Base-by-base conservation (phyloP, 306 rosid genomes). In the Glycine soja region DNA sequence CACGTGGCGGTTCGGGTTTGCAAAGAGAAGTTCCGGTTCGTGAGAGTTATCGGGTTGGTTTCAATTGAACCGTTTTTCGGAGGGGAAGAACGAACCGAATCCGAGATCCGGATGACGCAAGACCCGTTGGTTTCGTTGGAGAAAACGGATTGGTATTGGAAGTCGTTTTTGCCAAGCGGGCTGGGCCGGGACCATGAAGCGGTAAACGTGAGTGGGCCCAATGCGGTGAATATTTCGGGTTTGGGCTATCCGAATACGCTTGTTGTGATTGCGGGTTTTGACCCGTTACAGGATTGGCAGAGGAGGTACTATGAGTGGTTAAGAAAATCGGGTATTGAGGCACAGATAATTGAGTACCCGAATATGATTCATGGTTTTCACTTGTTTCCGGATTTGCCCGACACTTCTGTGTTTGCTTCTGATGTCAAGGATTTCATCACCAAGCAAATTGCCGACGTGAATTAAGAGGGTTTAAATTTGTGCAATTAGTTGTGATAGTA, bases 11-110 rank as follows among this genome's bases (percentile, higher is more conserved):
- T 91, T 15, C 86, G 89, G 4, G 85, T 57, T 5, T 34, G 81
- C 3, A 79, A 64, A 10, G 56, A 58, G 58, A 7, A 9, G 10
- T 24, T 87, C 3, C 62, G 2, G 13, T 0, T 4, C 0, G 48
- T 82, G 3, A 78, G 53, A 13, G 9, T 87, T 0, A 10, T 83
- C 12, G 97, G 97, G 3, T n/a, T 90, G 52, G 3, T 95, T 2
- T 84, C 94, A 5, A 89, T 95, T 1, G 92, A 91, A 42, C 97
- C 98, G 0, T 94, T 85, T 68, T 94, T 94, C 66, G 97, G 97
- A 1, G 98, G 97, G 11, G 91, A 84, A 64, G 91, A 91, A 46
- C 72, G 94, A 24, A 88, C 90, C 0, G 91, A 86, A 5, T 84
- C 98, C 0, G 98, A 94, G 82, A 63, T 71, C 24, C 79, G 85